Percentiles rank a stretch among this genome's conserved stretches.
Conservation (phyloP, 306 rosid species). For the Acmispon strigosus region DNA sequence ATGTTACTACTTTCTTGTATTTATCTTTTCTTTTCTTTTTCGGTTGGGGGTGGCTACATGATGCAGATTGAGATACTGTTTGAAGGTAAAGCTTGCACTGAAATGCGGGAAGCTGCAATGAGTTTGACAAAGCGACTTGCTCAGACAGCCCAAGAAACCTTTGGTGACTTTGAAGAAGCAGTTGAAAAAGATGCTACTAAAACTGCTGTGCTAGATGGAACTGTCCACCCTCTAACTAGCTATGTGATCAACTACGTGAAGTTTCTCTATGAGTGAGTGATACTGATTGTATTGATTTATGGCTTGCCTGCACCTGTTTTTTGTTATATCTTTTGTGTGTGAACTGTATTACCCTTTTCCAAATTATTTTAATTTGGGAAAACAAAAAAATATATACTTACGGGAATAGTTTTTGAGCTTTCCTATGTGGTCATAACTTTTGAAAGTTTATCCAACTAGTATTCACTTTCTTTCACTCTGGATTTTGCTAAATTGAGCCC, state of each 20-base stretch:
- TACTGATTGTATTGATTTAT: conserved; percentile 9
- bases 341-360: not conserved
- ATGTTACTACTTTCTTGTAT: not conserved
- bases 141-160: conserved; percentile 95
- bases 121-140: conserved; percentile 77
- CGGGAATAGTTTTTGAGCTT: not conserved
- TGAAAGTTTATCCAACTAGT: not conserved
- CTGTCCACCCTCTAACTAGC: conserved; percentile 96
- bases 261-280: conserved; percentile 80
- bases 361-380: not conserved
- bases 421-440: not conserved
- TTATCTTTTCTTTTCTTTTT: not conserved
- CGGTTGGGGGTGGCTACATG: not conserved
- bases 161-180: conserved; percentile 96
- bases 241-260: conserved; percentile 93
- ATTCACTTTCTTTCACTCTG: not conserved
- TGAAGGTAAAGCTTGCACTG: conserved; percentile 63
- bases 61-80: conserved; percentile 59
- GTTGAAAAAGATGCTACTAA: conserved; percentile 95
- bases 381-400: not conserved
- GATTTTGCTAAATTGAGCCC: not conserved
- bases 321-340: not conserved
- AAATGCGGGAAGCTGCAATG: conserved; percentile 76
- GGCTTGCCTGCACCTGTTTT: not conserved
- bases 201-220: conserved; percentile 91